phyloP scores from a whole-genome alignment of 148 eudicot species.

The Rhododendron vialii region DNA sequence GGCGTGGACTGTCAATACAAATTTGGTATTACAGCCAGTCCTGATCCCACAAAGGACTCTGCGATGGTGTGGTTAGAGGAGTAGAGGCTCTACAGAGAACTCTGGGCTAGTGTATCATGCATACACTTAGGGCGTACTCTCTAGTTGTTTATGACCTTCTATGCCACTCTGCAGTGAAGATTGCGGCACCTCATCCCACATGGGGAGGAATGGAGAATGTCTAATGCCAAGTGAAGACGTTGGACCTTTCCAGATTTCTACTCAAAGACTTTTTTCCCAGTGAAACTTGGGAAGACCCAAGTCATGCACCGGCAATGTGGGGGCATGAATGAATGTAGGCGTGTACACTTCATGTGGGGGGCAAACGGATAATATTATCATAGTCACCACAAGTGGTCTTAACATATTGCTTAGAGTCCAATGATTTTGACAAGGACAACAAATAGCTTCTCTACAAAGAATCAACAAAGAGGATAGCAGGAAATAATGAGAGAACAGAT shows the following conservation, averaged over 20 bases:
- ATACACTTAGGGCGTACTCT: background rate
- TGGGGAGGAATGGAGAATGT: background rate
- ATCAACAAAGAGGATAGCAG: conserved; percentile 5
- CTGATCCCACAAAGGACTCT: background rate
- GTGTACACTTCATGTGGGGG: background rate
- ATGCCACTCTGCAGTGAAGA: background rate
- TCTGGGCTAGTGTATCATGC: background rate
- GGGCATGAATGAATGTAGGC: background rate
- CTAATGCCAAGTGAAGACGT: background rate
- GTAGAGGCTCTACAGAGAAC: background rate
- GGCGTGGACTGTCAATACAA: background rate
- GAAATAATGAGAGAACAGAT: background rate
- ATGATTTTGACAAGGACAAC: background rate
- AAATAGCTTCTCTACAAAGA: background rate
- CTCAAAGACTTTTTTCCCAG: background rate
- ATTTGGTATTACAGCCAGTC: background rate
- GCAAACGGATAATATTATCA: background rate
- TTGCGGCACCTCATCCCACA: background rate
- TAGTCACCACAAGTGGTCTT: background rate
- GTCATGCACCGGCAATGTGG: background rate
- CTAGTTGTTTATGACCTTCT: background rate
- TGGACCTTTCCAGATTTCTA: background rate
- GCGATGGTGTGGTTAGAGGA: background rate
- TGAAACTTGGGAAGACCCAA: background rate
- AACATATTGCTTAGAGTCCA: background rate